These are phyloP conservation scores for Leccinum uliginosum DNA, from an alignment of 768 basidiomycete genomes.

Conservation along the genomic window DNA sequence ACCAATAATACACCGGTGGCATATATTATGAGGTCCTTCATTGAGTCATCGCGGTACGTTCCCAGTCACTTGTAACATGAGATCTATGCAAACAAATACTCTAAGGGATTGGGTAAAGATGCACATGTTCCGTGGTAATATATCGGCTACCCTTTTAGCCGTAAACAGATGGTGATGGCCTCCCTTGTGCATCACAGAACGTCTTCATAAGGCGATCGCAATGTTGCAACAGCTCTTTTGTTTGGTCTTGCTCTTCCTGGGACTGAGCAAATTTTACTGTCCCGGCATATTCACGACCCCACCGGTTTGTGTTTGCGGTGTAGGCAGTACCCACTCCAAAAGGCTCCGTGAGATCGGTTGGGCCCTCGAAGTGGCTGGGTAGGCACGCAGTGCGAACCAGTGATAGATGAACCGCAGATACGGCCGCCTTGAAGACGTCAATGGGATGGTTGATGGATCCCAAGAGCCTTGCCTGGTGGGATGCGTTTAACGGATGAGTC, in stretches of 20 bases:
- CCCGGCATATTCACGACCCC: conserved; percentile 53
- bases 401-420: conserved; percentile 61
- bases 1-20: not conserved
- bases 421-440: conserved; percentile 55
- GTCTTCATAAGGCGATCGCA: conserved; percentile 52
- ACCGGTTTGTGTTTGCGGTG: conserved; percentile 51
- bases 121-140: not conserved
- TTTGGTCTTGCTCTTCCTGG: conserved; percentile 45
- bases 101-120: not conserved
- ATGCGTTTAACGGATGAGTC: conserved; percentile 1
- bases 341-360: conserved; percentile 13
- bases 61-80: not conserved
- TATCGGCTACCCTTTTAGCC: not conserved
- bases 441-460: conserved; percentile 70
- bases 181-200: conserved; percentile 31
- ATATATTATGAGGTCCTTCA: not conserved
- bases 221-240: conserved; percentile 44
- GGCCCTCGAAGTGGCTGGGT: conserved; percentile 26
- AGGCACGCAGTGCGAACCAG: conserved; percentile 55
- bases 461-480: conserved; percentile 54
- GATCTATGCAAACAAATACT: conserved; percentile 1
- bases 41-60: not conserved
- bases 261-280: conserved; percentile 47
- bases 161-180: conserved; percentile 18
- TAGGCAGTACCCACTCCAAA: conserved; percentile 36